Evolutionary conservation across 192 early-diverging fungal species (phyloP), one percentile per base, ranked within the genome.

Genomic region (Obelidium mucronatum): DNA sequence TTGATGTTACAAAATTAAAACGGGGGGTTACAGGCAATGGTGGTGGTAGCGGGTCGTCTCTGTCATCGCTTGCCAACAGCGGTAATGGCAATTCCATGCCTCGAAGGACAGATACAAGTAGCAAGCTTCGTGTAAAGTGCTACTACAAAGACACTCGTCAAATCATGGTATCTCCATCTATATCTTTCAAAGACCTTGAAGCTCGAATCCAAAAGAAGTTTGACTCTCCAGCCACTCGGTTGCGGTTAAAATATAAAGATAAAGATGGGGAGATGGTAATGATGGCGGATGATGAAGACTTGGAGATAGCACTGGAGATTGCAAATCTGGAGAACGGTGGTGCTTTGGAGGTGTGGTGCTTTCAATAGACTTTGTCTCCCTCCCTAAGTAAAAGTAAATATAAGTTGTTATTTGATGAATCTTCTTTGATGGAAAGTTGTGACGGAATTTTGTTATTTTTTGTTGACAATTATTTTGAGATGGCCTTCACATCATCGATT

Each of bases 231-330:
- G 37, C 54, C 39, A 75, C 64, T 52, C 74, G 77, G 1, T 71
- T 95, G 60, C 83, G 85, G 33, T 78, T 97, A 34, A 89, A 92
- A 74, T 97, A 96, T 79, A 89, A 89, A 79, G 96, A 97, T 67
- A 94, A 95, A 76, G 94, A 95, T 53, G n/a, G n/a, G n/a, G 89
- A 88, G 37, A 84, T 93, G 79, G 89, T 96, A n/a, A 80, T 91
- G 44, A 93, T 97, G 89, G 91, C 91, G 33, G 95, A 97, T 79
- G 90, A 97, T 36, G 96, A 96, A 42, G 96, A 97, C 80, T 87
- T 94, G 79, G 87, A 94, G 62, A 87, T 95, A 78, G 94, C 93
- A 17, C 90, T 92, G 76, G 86, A 92, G 60, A 88, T 95, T 79
- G 90, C 90, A 5, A 78, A 78, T 1, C 37, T 77, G 26, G 37